Evolutionary conservation across 1,139 yeast species (phyloP).

Genomic region (Sugiyamaella xylanicola): DNA sequence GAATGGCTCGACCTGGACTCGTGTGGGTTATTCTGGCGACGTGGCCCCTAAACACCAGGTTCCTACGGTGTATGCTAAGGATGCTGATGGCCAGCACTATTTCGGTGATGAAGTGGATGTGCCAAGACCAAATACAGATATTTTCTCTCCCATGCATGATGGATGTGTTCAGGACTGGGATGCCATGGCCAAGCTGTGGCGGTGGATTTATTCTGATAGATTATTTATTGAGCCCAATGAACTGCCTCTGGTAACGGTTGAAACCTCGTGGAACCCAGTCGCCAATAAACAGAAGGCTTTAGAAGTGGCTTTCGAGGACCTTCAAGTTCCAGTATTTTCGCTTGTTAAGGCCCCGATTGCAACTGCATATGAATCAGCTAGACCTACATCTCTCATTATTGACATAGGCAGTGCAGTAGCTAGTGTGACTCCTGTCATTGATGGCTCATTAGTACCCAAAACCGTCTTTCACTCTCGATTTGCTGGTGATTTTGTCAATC

Average conservation of each 20-base stretch:
- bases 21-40: slow-evolving; percentile 93
- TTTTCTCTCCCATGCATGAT: slow-evolving; percentile 45
- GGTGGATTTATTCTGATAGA: slow-evolving; percentile 42
- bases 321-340: slow-evolving; percentile 83
- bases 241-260: slow-evolving; percentile 78
- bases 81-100: slow-evolving; percentile 29
- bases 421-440: slow-evolving; percentile 90
- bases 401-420: slow-evolving; percentile 45
- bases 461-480: slow-evolving; percentile 42
- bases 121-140: slow-evolving; percentile 43
- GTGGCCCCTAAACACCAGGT: slow-evolving; percentile 76
- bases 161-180: slow-evolving; percentile 52
- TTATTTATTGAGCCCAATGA: slow-evolving; percentile 60
- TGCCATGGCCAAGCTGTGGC: slow-evolving; percentile 46
- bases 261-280: slow-evolving; percentile 83
- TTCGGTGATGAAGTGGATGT: slow-evolving; percentile 43
- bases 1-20: slow-evolving; percentile 81
- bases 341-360: slow-evolving; percentile 84
- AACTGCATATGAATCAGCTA: slow-evolving; percentile 55
- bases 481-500: slow-evolving; percentile 49
- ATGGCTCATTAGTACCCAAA: slow-evolving; percentile 55
- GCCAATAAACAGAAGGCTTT: slow-evolving; percentile 69
- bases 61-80: slow-evolving; percentile 57
- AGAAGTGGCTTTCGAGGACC: slow-evolving; percentile 72
- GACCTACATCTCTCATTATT: slow-evolving; percentile 44